Evolutionary conservation across 257 asterid genomes (phyloP).

Genomic region (Solanum clarkiae): DNA sequence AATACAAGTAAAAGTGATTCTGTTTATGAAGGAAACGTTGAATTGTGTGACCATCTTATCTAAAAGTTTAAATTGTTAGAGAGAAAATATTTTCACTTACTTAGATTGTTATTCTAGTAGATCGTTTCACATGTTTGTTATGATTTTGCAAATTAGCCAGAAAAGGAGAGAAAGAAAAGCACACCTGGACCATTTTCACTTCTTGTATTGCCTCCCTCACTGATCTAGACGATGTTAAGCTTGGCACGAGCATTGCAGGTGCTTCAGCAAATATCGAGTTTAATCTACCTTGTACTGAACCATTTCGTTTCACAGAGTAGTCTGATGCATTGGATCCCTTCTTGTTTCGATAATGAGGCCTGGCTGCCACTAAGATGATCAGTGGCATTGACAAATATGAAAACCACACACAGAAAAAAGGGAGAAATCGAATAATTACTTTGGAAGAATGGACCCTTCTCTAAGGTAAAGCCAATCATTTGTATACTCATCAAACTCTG

Average conservation of each 20-base stretch:
- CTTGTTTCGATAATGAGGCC: constrained; percentile 71
- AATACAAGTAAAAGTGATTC: background rate
- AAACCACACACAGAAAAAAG: background rate
- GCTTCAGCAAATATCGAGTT: constrained; percentile 36
- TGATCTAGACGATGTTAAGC: constrained; percentile 67
- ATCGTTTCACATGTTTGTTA: background rate
- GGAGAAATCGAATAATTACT: constrained; percentile 25
- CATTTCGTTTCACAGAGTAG: constrained; percentile 29
- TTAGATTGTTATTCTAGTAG: background rate
- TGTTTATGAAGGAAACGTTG: background rate
- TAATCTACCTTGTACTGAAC: constrained; percentile 29
- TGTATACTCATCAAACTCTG: constrained; percentile 91
- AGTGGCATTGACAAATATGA: background rate
- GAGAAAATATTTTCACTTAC: background rate
- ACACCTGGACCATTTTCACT: constrained; percentile 93
- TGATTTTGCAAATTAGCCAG: background rate
- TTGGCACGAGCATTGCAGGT: constrained; percentile 52
- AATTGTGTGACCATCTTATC: background rate
- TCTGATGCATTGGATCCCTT: constrained; percentile 35
- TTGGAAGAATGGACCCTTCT: constrained; percentile 85
- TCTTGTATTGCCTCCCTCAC: constrained; percentile 82
- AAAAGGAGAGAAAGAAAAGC: background rate
- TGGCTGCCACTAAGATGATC: constrained; percentile 19
- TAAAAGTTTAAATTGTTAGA: background rate
- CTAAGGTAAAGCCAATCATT: constrained; percentile 95